Evolutionary conservation across 139 green algal species (phyloP), one percentile per base, ranked within the genome.

Genomic region (Picochlorum sp.): DNA sequence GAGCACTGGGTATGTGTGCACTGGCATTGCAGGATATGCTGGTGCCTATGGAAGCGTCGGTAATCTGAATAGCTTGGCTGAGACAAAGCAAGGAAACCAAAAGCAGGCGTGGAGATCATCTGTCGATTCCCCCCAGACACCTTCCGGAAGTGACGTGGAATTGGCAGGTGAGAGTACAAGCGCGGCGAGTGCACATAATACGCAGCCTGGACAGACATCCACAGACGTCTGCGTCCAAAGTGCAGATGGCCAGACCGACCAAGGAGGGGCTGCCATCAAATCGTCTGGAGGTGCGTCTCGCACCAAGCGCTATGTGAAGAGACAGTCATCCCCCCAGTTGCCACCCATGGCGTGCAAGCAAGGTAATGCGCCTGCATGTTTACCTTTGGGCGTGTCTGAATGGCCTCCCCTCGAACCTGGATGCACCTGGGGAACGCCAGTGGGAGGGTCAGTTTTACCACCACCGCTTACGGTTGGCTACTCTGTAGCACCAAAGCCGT

Each of bases 401-500:
- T 77, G 70, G 70, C 70, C 70, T 6, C 7, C 34, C 47, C 63
- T 77, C 10, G 6, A 26, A 34, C 3, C 64, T 6, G 73, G 73
- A 45, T 77, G 68, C 18, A 69, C 67, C 6, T 79, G 73, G 73
- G 73, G 73, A 41, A 77, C 73, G 8, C 73, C 73, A n/a, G 63
- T 57, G 3, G 54, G 37, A 47, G 71, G 71, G 3, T 59, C 65
- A 1, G 37, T 77, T 47, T 21, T 50, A 23, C 71, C 71, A 18
- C 71, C 65, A 31, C 21, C 51, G 30, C 47, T 55, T 9, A 41
- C 34, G 34, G 34, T 41, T 11, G 8, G 34, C 7, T 41, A 54
- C 23, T 20, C 47, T 26, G n/a, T 21, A 7, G 16, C 47, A 9
- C 47, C n/a, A 26, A 54, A 54, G 47, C 10, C 47, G 6, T 54